Evolutionary conservation across 129 eudicot species (phyloP).

Genomic region (Chrysanthemum makinoi): DNA sequence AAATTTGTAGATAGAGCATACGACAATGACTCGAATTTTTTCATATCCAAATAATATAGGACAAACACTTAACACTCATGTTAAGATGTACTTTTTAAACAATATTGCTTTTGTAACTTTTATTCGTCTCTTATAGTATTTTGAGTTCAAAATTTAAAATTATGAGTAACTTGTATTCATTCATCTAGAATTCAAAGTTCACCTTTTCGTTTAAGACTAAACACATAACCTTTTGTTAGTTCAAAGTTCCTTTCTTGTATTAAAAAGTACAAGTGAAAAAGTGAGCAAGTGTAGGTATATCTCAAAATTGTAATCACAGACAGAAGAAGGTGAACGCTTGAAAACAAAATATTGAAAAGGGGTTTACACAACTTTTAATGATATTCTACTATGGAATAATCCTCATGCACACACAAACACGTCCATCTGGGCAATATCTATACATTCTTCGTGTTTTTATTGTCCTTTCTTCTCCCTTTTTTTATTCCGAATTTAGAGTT

Average conservation of each 20-base stretch:
- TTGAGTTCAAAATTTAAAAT: not conserved
- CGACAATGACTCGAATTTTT: not conserved
- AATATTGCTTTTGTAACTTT: not conserved
- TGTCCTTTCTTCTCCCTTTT: not conserved
- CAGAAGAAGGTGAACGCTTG: slow-evolving; percentile 35
- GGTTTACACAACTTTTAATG: slow-evolving; percentile 40
- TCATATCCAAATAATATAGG: not conserved
- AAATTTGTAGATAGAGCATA: not conserved
- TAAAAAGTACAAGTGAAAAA: slow-evolving; percentile 22
- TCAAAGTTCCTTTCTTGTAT: not conserved
- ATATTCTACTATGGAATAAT: slow-evolving; percentile 27
- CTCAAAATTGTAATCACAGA: slow-evolving; percentile 32
- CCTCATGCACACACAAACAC: slow-evolving; percentile 40
- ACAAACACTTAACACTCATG: not conserved
- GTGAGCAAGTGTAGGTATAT: slow-evolving; percentile 32
- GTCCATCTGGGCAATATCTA: slow-evolving; percentile 37
- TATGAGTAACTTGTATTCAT: not conserved
- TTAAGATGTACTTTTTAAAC: not conserved
- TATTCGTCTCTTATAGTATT: not conserved
- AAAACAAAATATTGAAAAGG: slow-evolving; percentile 37
- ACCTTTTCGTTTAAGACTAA: not conserved
- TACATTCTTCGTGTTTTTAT: slow-evolving; percentile 36
- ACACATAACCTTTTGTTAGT: not conserved
- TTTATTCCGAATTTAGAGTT: not conserved
- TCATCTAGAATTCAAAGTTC: not conserved